Evolutionary conservation across 495 filamentous ascomycete genomes (phyloP).

Genomic region (Rhypophila decipiens): DNA sequence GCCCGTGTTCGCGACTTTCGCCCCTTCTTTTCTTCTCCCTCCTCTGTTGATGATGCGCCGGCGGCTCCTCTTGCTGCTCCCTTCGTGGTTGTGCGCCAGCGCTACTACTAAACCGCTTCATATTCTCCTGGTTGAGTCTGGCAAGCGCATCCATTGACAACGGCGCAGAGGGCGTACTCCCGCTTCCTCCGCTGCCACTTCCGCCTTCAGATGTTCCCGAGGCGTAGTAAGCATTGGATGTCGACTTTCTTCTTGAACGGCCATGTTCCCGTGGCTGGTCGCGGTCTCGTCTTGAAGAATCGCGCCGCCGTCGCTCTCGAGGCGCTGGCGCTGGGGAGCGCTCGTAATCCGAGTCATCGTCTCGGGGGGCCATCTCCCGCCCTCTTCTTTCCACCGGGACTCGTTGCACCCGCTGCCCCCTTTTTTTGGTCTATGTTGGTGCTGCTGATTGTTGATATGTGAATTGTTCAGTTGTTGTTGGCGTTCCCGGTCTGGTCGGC

Average conservation of each 20-base stretch:
- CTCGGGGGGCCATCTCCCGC: no score
- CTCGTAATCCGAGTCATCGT: not conserved
- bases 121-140: conserved; percentile 53
- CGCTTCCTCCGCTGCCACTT: conserved; percentile 3
- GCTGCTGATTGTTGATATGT: no score
- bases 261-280: conserved; percentile 9
- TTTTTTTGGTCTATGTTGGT: no score
- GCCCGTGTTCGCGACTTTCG: conserved; percentile 23
- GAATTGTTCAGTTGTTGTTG: no score
- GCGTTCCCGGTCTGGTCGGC: no score
- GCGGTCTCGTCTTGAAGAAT: not conserved
- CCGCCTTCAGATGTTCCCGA: conserved; percentile 8
- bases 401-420: no score
- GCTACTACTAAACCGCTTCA: conserved; percentile 14
- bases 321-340: no score
- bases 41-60: no score
- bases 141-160: conserved; percentile 56
- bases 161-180: conserved; percentile 18
- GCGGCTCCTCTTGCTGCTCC: not conserved
- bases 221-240: not conserved
- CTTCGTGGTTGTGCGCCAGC: not conserved
- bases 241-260: not conserved
- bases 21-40: no score
- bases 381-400: no score
- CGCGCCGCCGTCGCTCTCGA: no score